phyloP scores from a whole-genome alignment of 2,329 filamentous ascomycete genomes.

The Cladobotryum mycophilum region DNA sequence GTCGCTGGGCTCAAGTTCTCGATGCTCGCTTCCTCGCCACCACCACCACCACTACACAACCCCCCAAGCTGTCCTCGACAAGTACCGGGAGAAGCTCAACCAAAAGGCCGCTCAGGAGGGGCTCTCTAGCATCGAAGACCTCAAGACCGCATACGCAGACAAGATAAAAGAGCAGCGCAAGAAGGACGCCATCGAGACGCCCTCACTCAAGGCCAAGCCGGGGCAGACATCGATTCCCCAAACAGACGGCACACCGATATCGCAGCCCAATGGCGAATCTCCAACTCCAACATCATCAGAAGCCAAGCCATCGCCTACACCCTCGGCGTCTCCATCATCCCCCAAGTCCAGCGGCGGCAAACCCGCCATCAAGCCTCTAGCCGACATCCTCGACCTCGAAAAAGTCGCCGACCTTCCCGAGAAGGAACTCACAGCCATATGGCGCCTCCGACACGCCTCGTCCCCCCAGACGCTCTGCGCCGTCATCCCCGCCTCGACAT shows the following conservation, averaged over 20 bases:
- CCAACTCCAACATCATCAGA: conserved; percentile 20
- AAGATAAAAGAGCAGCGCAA: conserved; percentile 70
- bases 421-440: conserved; percentile 80
- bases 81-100: conserved; percentile 80
- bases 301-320: background rate
- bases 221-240: conserved; percentile 25
- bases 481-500: conserved; percentile 67
- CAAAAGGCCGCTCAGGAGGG: conserved; percentile 71
- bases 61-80: conserved; percentile 66
- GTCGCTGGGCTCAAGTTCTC: conserved; percentile 85
- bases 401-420: conserved; percentile 68
- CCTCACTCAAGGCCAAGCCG: conserved; percentile 16
- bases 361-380: conserved; percentile 39
- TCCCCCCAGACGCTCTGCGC: conserved; percentile 77
- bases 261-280: conserved; percentile 30
- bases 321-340: conserved; percentile 7
- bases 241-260: conserved; percentile 28
- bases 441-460: conserved; percentile 78
- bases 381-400: conserved; percentile 63
- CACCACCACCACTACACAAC: conserved; percentile 50
- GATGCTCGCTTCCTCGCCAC: conserved; percentile 87
- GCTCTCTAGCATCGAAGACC: conserved; percentile 61
- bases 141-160: conserved; percentile 78
- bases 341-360: conserved; percentile 19
- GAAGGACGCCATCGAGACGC: conserved; percentile 52